These are phyloP conservation scores for Sherardia arvensis DNA, from an alignment of 257 asterid species.

Conservation along the genomic window DNA sequence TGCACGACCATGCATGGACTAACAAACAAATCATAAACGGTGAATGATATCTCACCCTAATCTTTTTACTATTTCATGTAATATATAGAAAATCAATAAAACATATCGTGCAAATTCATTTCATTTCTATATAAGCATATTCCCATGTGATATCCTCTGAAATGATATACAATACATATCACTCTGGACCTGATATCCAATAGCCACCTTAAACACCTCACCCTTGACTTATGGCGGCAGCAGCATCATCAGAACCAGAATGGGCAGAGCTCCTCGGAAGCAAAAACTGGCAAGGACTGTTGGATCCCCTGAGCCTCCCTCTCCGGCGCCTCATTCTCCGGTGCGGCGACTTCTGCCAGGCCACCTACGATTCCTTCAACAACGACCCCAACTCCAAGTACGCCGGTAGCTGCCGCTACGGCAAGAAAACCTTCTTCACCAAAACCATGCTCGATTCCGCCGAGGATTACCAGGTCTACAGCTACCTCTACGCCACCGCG, in stretches of 20 bases:
- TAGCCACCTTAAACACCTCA: constrained; percentile 1
- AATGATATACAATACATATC: not conserved
- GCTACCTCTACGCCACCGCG: constrained; percentile 80
- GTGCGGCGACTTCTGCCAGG: constrained; percentile 86
- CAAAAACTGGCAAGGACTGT: constrained; percentile 62
- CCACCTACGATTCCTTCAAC: constrained; percentile 86
- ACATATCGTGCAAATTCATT: no score
- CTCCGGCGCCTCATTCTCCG: constrained; percentile 67
- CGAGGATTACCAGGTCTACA: constrained; percentile 33
- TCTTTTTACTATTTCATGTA: no score
- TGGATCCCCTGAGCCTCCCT: constrained; percentile 47
- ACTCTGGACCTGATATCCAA: not conserved
- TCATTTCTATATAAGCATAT: not conserved
- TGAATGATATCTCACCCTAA: no score
- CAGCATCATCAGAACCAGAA: constrained; percentile 20
- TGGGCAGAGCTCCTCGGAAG: constrained; percentile 62
- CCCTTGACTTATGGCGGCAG: not conserved
- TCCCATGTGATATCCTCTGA: not conserved
- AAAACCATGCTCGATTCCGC: constrained; percentile 53
- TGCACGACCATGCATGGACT: no score
- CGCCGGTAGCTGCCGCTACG: constrained; percentile 78
- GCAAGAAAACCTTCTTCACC: constrained; percentile 56
- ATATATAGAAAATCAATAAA: no score
- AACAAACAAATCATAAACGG: no score
- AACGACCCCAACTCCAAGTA: constrained; percentile 70